A percentile compares a stretch with the other conserved stretches of the same genome.
Conservation (phyloP, 1,284 basidiomycete genomes). For the Fomes fomentarius region DNA sequence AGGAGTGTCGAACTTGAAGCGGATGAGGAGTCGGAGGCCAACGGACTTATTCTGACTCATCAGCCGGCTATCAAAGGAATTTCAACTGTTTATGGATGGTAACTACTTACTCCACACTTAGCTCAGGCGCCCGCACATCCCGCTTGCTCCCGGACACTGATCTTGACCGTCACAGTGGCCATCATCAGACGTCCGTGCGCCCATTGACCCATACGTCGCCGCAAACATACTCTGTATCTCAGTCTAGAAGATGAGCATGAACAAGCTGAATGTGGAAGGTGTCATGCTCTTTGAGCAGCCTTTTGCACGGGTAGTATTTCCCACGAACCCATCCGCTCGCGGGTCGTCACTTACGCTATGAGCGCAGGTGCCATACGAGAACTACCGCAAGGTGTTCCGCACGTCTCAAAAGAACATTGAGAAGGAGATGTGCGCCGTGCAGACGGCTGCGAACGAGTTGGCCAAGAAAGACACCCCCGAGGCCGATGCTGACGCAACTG, state of each 20-base stretch:
- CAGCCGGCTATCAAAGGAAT: no score
- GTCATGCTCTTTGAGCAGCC: slow-evolving; percentile 89
- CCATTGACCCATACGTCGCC: not conserved
- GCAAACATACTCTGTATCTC: not conserved
- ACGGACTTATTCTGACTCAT: no score
- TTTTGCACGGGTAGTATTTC: slow-evolving; percentile 62
- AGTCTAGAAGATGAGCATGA: slow-evolving; percentile 43
- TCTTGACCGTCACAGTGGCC: no score
- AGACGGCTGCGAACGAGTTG: slow-evolving; percentile 58
- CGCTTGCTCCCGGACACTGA: no score
- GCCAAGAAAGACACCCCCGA: slow-evolving; percentile 44
- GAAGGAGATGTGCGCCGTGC: slow-evolving; percentile 69
- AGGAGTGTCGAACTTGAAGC: no score
- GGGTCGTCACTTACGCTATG: not conserved
- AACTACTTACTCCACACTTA: no score
- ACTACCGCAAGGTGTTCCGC: slow-evolving; percentile 83
- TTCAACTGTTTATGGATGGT: no score
- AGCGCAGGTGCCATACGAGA: slow-evolving; percentile 81
- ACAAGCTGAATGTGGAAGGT: slow-evolving; percentile 72
- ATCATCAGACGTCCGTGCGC: no score
- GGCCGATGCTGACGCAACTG: slow-evolving; percentile 50
- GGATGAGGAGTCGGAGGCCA: no score
- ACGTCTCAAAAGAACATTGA: slow-evolving; percentile 81
- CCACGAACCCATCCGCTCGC: slow-evolving; percentile 1
- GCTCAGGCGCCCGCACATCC: no score